phyloP scores from a whole-genome alignment of 2,329 filamentous ascomycete genomes.

The Alternaria consortialis region DNA sequence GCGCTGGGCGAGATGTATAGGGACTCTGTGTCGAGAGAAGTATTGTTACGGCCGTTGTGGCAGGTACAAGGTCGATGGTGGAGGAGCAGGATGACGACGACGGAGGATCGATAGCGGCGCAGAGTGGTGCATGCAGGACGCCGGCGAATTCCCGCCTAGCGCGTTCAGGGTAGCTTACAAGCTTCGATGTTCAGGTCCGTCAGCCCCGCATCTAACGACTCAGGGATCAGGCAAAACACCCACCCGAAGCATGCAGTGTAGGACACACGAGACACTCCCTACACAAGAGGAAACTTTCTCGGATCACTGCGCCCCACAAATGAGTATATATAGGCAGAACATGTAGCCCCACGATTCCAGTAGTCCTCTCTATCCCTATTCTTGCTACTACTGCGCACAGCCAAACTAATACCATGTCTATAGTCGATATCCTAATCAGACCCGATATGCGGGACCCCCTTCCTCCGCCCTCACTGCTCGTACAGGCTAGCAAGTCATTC shows the following conservation, averaged over 20 bases:
- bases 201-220: constrained; percentile 18
- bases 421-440: constrained; percentile 25
- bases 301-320: constrained; percentile 7
- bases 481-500: constrained; percentile 67
- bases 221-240: constrained; percentile 19
- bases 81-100: constrained; percentile 18
- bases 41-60: constrained; percentile 11
- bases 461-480: constrained; percentile 66
- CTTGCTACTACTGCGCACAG: constrained; percentile 1
- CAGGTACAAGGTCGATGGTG: constrained; percentile 10
- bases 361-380: constrained; percentile 9
- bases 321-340: constrained; percentile 10
- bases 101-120: constrained; percentile 17
- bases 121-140: constrained; percentile 21
- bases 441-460: constrained; percentile 76
- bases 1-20: constrained; percentile 36
- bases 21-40: constrained; percentile 10
- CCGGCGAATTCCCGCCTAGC: constrained; percentile 10
- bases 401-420: constrained; percentile 29
- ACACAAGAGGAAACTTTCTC: constrained; percentile 11
- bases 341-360: constrained; percentile 14
- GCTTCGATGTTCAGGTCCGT: constrained; percentile 12
- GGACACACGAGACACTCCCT: constrained; percentile 15
- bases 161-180: constrained; percentile 9
- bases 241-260: constrained; percentile 17